Conservation (phyloP, 495 filamentous ascomycete species). For the Physcia stellaris region DNA sequence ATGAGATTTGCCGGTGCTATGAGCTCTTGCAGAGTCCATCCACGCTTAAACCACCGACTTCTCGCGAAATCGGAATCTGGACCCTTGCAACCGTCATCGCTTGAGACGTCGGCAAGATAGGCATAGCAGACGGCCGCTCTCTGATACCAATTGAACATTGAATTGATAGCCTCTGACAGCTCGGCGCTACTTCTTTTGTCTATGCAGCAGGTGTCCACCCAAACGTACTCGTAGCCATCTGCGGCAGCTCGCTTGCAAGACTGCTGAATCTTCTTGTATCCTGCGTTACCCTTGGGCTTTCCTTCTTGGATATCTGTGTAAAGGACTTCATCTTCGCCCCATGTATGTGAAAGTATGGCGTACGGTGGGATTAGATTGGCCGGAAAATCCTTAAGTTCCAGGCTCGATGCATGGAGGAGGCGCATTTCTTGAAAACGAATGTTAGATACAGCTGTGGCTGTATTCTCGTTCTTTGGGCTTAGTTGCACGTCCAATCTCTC, state of each 20-base stretch:
- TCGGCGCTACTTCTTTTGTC: conserved; percentile 26
- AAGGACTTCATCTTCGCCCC: conserved; percentile 14
- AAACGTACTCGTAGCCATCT: conserved; percentile 20
- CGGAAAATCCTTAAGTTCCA: conserved; percentile 23
- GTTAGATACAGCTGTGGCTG: too few species aligned
- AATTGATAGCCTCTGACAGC: too few species aligned
- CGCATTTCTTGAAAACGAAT: too few species aligned
- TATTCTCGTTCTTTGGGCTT: too few species aligned
- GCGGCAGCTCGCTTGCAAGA: conserved; percentile 15
- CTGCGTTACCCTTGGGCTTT: conserved; percentile 8
- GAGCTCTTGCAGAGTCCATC: too few species aligned
- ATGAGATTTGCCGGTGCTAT: too few species aligned
- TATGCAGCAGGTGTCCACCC: conserved; percentile 29
- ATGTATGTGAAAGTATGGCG: conserved; percentile 17
- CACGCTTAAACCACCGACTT: too few species aligned
- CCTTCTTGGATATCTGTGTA: conserved; percentile 14
- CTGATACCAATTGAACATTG: conserved; percentile 22
- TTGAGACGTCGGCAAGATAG: conserved; percentile 21
- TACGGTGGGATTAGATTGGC: conserved; percentile 11
- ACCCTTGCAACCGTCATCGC: too few species aligned
- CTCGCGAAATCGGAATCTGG: too few species aligned
- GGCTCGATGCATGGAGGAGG: conserved; percentile 27
- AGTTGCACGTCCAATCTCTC: too few species aligned
- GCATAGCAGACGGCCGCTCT: conserved; percentile 18
- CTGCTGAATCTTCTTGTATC: conserved; percentile 18